Percentiles rank a stretch among this genome's conserved stretches.
These are phyloP conservation scores for Zasmidium citrigriseum DNA, from an alignment of 2,329 filamentous ascomycete species.

Conservation along the genomic window DNA sequence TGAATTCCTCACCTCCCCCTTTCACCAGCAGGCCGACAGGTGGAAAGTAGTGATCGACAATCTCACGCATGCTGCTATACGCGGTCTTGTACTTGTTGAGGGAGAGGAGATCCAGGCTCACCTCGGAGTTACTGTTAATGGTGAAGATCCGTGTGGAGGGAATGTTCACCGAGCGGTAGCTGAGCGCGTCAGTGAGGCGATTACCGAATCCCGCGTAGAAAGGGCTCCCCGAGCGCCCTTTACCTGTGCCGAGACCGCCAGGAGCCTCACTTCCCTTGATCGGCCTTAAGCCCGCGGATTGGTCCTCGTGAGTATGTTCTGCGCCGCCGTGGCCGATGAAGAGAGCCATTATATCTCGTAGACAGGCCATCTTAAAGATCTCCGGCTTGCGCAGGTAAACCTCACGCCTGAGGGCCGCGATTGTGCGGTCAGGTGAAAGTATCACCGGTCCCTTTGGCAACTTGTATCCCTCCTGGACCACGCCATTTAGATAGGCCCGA, in stretches of 20 bases:
- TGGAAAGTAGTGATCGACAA: conserved; percentile 98
- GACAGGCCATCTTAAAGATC: conserved; percentile 98
- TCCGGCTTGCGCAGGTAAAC: conserved; percentile 95
- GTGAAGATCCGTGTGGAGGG: conserved; percentile 94
- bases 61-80: conserved; percentile 94
- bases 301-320: conserved; percentile 31
- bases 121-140: conserved; percentile 97
- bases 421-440: conserved; percentile 89
- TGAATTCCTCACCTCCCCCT: conserved; percentile 89
- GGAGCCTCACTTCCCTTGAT: conserved; percentile 8
- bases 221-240: conserved; percentile 50
- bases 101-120: conserved; percentile 84
- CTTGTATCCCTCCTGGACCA: conserved; percentile 82
- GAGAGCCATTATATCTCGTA: conserved; percentile 88
- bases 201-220: conserved; percentile 99
- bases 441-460: conserved; percentile 91
- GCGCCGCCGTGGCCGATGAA: conserved; percentile 56
- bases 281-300: conserved; percentile 30
- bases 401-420: conserved; percentile 87
- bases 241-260: conserved; percentile 20
- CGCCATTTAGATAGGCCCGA: conserved; percentile 82
- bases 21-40: conserved; percentile 84
- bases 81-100: conserved; percentile 95
- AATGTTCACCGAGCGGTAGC: conserved; percentile 94
- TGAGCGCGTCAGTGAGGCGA: conserved; percentile 90